Percentiles rank a stretch among this genome's conserved stretches.
phyloP scores from a whole-genome alignment of 202 grass and related monocot genomes.

The Setaria viridis region DNA sequence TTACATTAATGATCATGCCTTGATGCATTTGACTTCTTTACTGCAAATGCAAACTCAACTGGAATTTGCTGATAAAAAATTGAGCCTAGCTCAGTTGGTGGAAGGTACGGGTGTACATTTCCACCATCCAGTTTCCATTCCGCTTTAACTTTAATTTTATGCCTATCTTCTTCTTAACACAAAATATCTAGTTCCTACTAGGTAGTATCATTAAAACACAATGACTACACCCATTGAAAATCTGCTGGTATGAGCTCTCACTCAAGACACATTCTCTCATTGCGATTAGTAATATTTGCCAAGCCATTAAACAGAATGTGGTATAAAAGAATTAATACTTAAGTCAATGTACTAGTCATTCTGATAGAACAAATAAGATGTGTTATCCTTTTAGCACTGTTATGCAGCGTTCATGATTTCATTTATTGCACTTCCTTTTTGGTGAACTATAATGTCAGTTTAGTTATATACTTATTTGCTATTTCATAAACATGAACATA shows the following conservation, averaged over 20 bases:
- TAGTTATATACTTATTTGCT: conserved; percentile 24
- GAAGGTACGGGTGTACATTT: background rate
- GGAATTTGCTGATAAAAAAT: conserved; percentile 1
- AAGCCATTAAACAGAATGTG: conserved; percentile 17
- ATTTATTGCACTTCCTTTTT: conserved; percentile 31
- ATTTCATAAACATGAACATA: conserved; percentile 38
- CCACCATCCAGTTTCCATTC: background rate
- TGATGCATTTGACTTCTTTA: background rate
- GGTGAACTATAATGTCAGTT: background rate
- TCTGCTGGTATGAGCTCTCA: background rate
- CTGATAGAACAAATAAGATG: conserved; percentile 7
- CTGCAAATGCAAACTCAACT: conserved; percentile 28
- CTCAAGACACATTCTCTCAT: conserved; percentile 8
- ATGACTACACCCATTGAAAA: background rate
- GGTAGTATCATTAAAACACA: background rate
- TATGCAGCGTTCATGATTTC: conserved; percentile 28
- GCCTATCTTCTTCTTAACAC: background rate
- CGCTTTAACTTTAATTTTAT: background rate
- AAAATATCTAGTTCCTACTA: background rate
- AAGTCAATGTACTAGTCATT: background rate
- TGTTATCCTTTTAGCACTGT: background rate
- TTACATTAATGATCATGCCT: background rate
- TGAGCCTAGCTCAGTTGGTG: background rate
- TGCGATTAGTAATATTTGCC: background rate
- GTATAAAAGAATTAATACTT: conserved; percentile 8